Conservation (phyloP, 2,329 filamentous ascomycete species). For the Parastagonospora avenae region DNA sequence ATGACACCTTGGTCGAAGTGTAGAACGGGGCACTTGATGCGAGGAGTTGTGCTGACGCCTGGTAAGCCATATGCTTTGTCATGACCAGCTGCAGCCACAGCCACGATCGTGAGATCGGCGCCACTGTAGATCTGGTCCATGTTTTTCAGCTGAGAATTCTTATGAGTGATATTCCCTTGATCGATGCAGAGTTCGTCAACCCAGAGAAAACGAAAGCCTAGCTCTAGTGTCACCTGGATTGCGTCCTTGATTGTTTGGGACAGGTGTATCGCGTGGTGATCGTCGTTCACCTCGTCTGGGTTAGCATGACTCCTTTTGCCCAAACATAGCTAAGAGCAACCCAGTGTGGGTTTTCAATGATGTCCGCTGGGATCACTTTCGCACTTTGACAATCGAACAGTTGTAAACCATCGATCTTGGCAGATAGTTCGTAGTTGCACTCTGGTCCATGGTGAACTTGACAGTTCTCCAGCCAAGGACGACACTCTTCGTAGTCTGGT, state of each 20-base stretch:
- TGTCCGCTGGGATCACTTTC: too few relatives aligned
- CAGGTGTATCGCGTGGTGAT: conserved; percentile 3
- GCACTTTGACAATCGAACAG: too few relatives aligned
- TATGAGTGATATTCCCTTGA: neutral
- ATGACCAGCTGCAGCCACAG: neutral
- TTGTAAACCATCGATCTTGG: too few relatives aligned
- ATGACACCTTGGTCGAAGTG: neutral
- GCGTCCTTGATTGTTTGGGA: neutral
- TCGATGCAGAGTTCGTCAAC: neutral
- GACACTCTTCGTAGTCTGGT: too few relatives aligned
- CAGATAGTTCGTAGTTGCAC: too few relatives aligned
- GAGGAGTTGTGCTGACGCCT: neutral
- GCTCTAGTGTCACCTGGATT: neutral
- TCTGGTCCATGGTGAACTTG: too few relatives aligned
- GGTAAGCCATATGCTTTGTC: neutral
- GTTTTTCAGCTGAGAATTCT: neutral
- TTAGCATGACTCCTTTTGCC: neutral
- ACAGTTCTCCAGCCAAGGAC: too few relatives aligned
- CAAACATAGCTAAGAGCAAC: conserved; percentile 8
- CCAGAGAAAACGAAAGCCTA: neutral
- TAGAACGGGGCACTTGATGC: neutral
- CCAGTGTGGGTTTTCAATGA: neutral
- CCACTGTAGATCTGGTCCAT: conserved; percentile 14
- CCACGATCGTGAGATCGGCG: conserved; percentile 15
- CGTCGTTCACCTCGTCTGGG: neutral